Base-by-base conservation (phyloP, 106 monocot species). In the Ottelia alismoides region DNA sequence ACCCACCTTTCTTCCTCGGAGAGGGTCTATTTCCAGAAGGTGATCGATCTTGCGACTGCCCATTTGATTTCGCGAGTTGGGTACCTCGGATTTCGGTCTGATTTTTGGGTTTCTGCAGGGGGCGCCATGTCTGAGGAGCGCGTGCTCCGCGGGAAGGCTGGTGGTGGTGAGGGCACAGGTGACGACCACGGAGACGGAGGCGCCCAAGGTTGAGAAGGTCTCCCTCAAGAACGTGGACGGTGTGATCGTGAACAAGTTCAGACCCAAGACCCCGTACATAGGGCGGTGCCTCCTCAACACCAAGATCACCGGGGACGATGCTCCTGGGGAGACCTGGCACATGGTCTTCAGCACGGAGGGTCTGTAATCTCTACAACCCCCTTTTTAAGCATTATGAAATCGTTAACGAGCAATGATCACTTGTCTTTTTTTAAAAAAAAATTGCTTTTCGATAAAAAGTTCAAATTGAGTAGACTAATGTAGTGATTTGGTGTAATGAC, bases 321-420 rank as follows among this genome's bases (percentile, higher is more conserved):
- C 92, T 0, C 92, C 92, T 20, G 92, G 92, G 14, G 92, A 92
- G 65, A 92, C 92, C 20, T 92, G 87, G 86, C 92, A 92, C 79
- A 92, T 92, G 87, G 79, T 92, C 52, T 92, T 92, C 77, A 83
- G 80, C 75, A 87, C 92, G 2, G 87, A 87, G 53, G 92, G 92
- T 86, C 26, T 29, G 22, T 22, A 2, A n/a, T n/a, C n/a, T n/a
- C n/a, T n/a, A n/a, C n/a, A n/a, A n/a, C n/a, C n/a, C n/a, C n/a
- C n/a, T n/a, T n/a, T n/a, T n/a, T n/a, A n/a, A n/a, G n/a, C n/a
- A n/a, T n/a, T n/a, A n/a, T n/a, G n/a, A n/a, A n/a, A n/a, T n/a
- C n/a, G n/a, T n/a, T n/a, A n/a, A n/a, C n/a, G n/a, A n/a, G n/a
- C n/a, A n/a, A n/a, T n/a, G n/a, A n/a, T n/a, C n/a, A n/a, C n/a